These are phyloP conservation scores for Bruguiera sexangula DNA, from an alignment of 345 rosid species.

Conservation along the genomic window DNA sequence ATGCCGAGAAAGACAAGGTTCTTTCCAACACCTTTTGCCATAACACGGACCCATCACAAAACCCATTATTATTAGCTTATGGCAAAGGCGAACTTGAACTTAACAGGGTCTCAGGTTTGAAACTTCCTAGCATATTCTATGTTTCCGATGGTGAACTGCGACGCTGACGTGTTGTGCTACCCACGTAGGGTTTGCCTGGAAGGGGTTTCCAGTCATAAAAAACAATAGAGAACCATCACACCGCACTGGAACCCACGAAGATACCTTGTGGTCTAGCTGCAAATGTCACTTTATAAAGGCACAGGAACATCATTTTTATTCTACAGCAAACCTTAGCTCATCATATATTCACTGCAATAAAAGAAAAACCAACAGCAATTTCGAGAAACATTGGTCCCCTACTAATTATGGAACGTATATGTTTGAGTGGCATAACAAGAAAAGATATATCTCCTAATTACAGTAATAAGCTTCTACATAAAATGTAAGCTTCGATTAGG, in stretches of 20 bases:
- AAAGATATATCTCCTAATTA: slow-evolving; percentile 48
- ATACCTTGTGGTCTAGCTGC: neutral
- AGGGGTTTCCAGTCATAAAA: too few species aligned
- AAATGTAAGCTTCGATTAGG: slow-evolving; percentile 30
- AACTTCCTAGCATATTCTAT: too few species aligned
- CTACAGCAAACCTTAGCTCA: neutral
- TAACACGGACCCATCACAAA: neutral
- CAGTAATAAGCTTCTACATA: slow-evolving; percentile 46
- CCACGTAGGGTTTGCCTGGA: too few species aligned
- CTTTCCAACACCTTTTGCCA: neutral
- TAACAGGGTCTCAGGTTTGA: too few species aligned
- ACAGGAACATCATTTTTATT: slow-evolving; percentile 3
- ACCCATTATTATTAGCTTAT: too few species aligned
- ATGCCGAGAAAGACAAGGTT: neutral
- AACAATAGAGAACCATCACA: slow-evolving; percentile 19
- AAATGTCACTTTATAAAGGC: neutral
- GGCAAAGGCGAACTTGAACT: too few species aligned
- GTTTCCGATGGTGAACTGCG: too few species aligned
- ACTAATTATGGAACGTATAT: slow-evolving; percentile 27
- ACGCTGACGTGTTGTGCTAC: too few species aligned
- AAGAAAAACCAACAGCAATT: slow-evolving; percentile 13
- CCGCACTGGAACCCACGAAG: slow-evolving; percentile 13
- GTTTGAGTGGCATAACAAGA: slow-evolving; percentile 15
- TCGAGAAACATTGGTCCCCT: slow-evolving; percentile 24
- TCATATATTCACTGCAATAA: slow-evolving; percentile 14